A percentile compares a stretch with the other conserved stretches of the same genome.
Conservation (phyloP, 495 filamentous ascomycete species). For the Bombardia bombarda region DNA sequence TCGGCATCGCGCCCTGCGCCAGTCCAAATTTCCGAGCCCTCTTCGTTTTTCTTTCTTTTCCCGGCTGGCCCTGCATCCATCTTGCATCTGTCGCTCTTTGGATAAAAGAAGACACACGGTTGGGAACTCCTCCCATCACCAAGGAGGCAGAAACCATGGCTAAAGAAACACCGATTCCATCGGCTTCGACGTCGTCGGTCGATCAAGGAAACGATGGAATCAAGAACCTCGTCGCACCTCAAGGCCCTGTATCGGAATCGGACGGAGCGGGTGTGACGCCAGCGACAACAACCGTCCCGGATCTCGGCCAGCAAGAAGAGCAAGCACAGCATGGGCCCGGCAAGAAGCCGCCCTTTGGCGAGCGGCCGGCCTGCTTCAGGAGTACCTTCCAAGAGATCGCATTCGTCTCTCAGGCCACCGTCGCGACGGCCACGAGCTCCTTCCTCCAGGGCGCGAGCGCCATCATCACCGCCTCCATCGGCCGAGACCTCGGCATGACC, state of each 20-base stretch:
- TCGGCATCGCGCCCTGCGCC: no score
- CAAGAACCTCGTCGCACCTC: no score
- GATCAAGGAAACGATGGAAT: not conserved
- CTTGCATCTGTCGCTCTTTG: no score
- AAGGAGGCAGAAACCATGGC: not conserved
- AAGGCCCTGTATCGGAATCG: no score
- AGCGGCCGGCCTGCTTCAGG: constrained; percentile 50
- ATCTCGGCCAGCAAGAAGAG: not conserved
- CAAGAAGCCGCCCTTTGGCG: constrained; percentile 1
- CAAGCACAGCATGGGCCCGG: not conserved
- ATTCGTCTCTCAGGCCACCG: constrained; percentile 60
- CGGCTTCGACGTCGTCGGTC: not conserved
- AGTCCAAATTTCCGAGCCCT: no score
- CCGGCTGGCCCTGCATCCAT: no score
- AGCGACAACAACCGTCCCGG: no score
- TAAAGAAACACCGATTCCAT: not conserved
- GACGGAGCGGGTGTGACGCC: no score
- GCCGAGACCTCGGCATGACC: constrained; percentile 54
- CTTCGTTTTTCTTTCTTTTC: no score
- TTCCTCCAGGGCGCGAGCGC: constrained; percentile 52
- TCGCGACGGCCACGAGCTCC: constrained; percentile 57
- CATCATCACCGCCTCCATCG: constrained; percentile 58
- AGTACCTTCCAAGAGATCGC: constrained; percentile 57
- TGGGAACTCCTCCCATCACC: no score
- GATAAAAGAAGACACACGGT: no score